Evolutionary conservation across 1,284 basidiomycete species (phyloP), one percentile per base, ranked within the genome.

Genomic region (Pyrrhoderma noxium): DNA sequence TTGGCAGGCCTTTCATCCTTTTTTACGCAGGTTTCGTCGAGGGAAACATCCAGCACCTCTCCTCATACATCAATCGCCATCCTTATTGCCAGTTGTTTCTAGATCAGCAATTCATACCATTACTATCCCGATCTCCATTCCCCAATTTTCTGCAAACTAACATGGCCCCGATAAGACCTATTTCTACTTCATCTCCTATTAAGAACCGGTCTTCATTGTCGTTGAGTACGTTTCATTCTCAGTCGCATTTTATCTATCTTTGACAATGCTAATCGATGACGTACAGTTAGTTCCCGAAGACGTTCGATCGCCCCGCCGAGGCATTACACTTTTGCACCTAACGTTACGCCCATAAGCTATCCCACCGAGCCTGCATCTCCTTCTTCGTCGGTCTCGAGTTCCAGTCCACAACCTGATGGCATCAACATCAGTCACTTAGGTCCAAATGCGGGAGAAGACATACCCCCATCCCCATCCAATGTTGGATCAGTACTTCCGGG

Each of bases 261-360:
- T 49, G 27, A 36, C 23, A 22, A n/a, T 47, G 7, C 25, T 5
- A 8, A 25, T 27, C 27, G 27, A 18, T 25, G 18, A 22, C 18
- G 47, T 23, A 13, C 41, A 53, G 52, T 49, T 31, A 41, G 19
- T 38, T 39, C 52, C 3, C 52, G 52, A 22, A 40, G 53, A 35
- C 47, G 48, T 9, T 51, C 48, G 19, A 43, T 65, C 68, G 1
- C 62, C 70, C 3, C 68, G 72, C 0, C 69, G 72, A 11, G 72
- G 75, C 21, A 73, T 73, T 8, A 76, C 36, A 82, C 80, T 2
- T 86, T 86, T 54, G 82, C 82, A 0, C 82, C 83, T 40, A 86
- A 85, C 58, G 73, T 86, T 4, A 86, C 84, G 0, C 83, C 83
- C 0, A 71, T 72, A 1, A 78, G 80, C 0, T 86, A 74, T 64